Evolutionary conservation across 108 stramenopile species (phyloP), one percentile per base, ranked within the genome.

Genomic region (Mediolabrus comicus): DNA sequence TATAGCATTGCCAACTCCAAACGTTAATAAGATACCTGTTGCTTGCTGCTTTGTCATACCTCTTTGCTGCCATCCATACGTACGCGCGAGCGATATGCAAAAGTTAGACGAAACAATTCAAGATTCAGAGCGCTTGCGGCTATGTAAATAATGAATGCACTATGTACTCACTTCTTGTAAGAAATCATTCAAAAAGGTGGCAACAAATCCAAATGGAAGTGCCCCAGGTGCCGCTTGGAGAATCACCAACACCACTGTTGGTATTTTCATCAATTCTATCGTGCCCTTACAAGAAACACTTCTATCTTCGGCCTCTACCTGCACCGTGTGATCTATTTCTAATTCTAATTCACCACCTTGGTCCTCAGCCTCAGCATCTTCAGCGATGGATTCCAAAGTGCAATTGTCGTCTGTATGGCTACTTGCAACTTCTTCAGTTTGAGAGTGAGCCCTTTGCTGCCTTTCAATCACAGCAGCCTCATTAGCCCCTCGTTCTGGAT

Each of bases 121-220:
- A 22, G 46, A 22, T 22, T 22, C 19, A 49, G 19, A 49, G 46
- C 17, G 17, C 19, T 3, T 49, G 6, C n/a, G n/a, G n/a, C n/a
- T n/a, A n/a, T n/a, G 46, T 0, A 49, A 22, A 24, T 49, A 17
- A 16, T n/a, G 16, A 17, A 49, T 7, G n/a, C 46, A 46, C 46
- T 22, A 0, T 22, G 8, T 24, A 49, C 46, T 49, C 46, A 49
- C 71, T 59, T 81, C 38, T 12, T 65, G 62, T 2, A 86, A 53
- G 65, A 61, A 86, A 56, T 86, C 85, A 69, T 81, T 83, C 24
- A 86, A 56, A 34, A 81, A 86, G 26, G 77, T 71, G 39, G 68
- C 59, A 13, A 70, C 65, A 24, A 86, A 65, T 19, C 83, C 82
- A 76, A 82, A 86, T 9, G 83, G 86, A 19, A 84, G 27, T 38